Evolutionary conservation across 2,329 filamentous ascomycete genomes (phyloP), one percentile per base, ranked within the genome.

Genomic region (Aspergillus nomiae): DNA sequence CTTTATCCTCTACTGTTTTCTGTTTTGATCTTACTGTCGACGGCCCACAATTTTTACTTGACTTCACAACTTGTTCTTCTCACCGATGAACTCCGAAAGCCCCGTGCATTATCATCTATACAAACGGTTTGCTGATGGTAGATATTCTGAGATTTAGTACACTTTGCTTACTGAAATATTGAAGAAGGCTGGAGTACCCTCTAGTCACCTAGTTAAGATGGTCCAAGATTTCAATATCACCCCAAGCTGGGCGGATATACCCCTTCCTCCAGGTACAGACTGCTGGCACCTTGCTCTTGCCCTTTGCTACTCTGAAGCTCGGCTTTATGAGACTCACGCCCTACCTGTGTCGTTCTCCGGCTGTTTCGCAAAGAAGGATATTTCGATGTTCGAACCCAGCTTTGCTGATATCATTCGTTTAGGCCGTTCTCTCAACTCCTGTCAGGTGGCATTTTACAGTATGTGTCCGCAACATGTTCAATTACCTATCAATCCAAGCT

Each of bases 161-260:
- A 72, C 72, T 62, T 70, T 81, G 56, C 75, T 80, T 62, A 78
- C 77, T 28, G 75, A 80, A 66, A 79, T 81, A 54, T 67, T 82
- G 63, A 79, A 78, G 65, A 76, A 77, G 63, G 74, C 75, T 34
- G 70, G 71, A 53, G 70, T 81, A 34, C 71, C 77, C 48, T 78
- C 77, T 14, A 73, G 62, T 36, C 71, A 72, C 70, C 70, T 81
- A 50, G 71, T 78, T 63, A 74, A 71, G 56, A 70, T 81, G 60
- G 77, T 81, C 64, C 72, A 71, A 64, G 76, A 79, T 12, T 71
- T 74, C 60, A 69, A 72, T 63, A 76, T 80, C 59, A 61, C 59
- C 43, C 78, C 78, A 55, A 73, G 65, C 60, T 80, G 77, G 77
- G 68, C 69, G 56, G 74, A 80, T 69, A 80, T 80, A 58, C 78